Base-by-base conservation (phyloP, 208 protist species). In the Wallacemonas sp. region DNA sequence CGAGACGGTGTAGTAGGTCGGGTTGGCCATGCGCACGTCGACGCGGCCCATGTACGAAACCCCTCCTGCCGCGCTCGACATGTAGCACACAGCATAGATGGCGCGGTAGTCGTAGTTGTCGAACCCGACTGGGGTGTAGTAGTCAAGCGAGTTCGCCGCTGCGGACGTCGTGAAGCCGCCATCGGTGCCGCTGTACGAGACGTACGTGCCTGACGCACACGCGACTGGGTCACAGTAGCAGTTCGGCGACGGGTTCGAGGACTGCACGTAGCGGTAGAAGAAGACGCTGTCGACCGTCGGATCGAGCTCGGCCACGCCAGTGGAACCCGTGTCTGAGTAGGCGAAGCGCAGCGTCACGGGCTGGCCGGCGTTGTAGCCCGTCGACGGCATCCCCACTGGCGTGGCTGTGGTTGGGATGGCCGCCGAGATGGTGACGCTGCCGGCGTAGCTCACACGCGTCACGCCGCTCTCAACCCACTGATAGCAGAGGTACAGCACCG, bases 11-110 rank as follows among this genome's bases (percentile, higher is more conserved):
- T 94, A 96, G 75, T 89, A 94, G n/a, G 85, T 76, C n/a, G 92
- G 92, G 61, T 96, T 83, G 5, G 87, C 78, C 72, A 85, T 72
- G 17, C 48, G 71, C 21, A 95, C 81, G 46, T 41, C 80, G 16
- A 96, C 21, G n/a, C 49, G 58, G 19, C 88, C 88, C 63, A 92
- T 72, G 74, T 93, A 96, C 36, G 83, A 88, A 43, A 72, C 75
- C 8, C 69, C 44, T 2, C 26, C 44, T 1, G 71, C 55, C 24
- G 76, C 60, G 17, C 64, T 72, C 9, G 36, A 69, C 38, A 43
- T 55, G 75, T 97, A 97, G 74, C 92, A 97, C 19, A 91, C 78
- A 11, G 90, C 58, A 66, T 94, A 97, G 41, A 84, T 70, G 55
- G 87, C 80, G 57, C 57, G 49, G 64, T 64, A 85, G 74, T 73